A percentile compares a stretch with the other conserved stretches of the same genome.
These are phyloP conservation scores for Fusarium virguliforme DNA, from an alignment of 2,329 filamentous ascomycete species.

Conservation along the genomic window DNA sequence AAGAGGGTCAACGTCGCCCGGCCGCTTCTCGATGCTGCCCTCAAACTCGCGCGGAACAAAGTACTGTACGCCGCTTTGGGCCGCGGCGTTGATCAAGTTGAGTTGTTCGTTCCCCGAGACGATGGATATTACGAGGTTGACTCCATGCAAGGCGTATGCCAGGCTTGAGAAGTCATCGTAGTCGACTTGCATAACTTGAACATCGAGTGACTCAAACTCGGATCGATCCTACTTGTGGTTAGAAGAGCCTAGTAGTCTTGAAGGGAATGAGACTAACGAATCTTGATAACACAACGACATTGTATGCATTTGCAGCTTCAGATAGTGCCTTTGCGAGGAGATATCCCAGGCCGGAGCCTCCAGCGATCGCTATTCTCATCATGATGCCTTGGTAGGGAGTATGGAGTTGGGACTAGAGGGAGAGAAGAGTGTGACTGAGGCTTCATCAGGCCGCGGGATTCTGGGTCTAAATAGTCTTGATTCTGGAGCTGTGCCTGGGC, in stretches of 20 bases:
- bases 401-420: neutral
- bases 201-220: conserved; percentile 69
- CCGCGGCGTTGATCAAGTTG: conserved; percentile 80
- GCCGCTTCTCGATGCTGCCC: conserved; percentile 71
- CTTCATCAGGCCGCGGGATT: conserved; percentile 30
- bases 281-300: conserved; percentile 80
- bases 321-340: conserved; percentile 70
- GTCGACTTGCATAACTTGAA: conserved; percentile 79
- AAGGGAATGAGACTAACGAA: conserved; percentile 45
- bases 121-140: conserved; percentile 83
- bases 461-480: conserved; percentile 44
- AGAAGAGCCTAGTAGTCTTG: conserved; percentile 19
- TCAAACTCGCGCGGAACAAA: conserved; percentile 86
- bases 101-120: conserved; percentile 78
- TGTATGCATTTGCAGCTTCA: conserved; percentile 72
- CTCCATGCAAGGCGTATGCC: conserved; percentile 77
- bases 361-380: conserved; percentile 67
- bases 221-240: conserved; percentile 64
- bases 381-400: conserved; percentile 48
- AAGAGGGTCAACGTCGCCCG: conserved; percentile 68
- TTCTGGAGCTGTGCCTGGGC: conserved; percentile 4
- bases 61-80: conserved; percentile 73
- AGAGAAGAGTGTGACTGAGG: conserved; percentile 33
- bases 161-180: conserved; percentile 74
- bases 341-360: conserved; percentile 63